Evolutionary conservation across 2,329 filamentous ascomycete species (phyloP).

Genomic region (Drechslerella stenobrocha): DNA sequence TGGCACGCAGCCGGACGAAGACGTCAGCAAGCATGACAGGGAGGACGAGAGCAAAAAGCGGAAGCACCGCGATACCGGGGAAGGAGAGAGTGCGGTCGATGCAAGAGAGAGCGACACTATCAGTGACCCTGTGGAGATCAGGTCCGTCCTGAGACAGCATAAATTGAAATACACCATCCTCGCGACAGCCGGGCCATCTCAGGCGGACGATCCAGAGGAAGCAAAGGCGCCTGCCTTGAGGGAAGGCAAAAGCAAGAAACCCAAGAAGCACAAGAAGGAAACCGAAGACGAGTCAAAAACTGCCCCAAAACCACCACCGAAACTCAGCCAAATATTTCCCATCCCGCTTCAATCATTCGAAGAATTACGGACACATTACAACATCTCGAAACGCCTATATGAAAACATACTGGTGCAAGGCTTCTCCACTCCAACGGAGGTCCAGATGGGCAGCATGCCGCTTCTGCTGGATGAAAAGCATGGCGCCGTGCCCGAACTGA

Average conservation of each 20-base stretch:
- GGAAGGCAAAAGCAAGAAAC: slow-evolving; percentile 56
- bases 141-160: slow-evolving; percentile 73
- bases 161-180: slow-evolving; percentile 82
- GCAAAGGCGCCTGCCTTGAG: slow-evolving; percentile 55
- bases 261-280: slow-evolving; percentile 59
- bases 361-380: slow-evolving; percentile 69
- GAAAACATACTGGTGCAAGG: slow-evolving; percentile 82
- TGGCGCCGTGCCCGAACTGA: slow-evolving; percentile 56
- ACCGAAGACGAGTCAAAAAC: slow-evolving; percentile 59
- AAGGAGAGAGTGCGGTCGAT: slow-evolving; percentile 53
- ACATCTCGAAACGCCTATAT: slow-evolving; percentile 71
- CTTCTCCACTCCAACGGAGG: slow-evolving; percentile 86
- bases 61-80: slow-evolving; percentile 40
- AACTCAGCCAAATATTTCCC: slow-evolving; percentile 68
- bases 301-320: slow-evolving; percentile 57
- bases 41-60: slow-evolving; percentile 25
- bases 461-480: slow-evolving; percentile 67
- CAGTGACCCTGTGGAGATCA: slow-evolving; percentile 64
- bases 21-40: slow-evolving; percentile 8
- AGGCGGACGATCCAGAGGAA: slow-evolving; percentile 53
- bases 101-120: slow-evolving; percentile 53
- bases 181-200: slow-evolving; percentile 57
- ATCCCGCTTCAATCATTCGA: slow-evolving; percentile 77
- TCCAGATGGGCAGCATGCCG: slow-evolving; percentile 84
- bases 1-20: slow-evolving; percentile 4